Evolutionary conservation across 2,329 filamentous ascomycete genomes (phyloP), one percentile per base, ranked within the genome.

Genomic region (Mariannaea elegans): DNA sequence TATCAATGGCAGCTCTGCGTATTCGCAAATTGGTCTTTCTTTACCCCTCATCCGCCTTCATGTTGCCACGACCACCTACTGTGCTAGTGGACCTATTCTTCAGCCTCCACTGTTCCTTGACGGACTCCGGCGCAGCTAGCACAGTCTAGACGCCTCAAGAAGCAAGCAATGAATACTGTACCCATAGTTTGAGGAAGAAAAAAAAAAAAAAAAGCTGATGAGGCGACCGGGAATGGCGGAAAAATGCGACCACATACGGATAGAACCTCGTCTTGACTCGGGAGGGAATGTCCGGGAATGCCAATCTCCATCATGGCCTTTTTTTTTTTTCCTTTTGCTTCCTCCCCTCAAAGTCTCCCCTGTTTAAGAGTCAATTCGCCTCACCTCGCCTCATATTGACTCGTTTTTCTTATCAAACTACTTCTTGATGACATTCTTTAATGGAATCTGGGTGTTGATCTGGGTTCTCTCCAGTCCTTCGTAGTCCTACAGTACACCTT

Each of bases 41-140:
- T 29, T 49, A 38, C 58, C 58, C 52, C 48, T 57, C 48, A 56
- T 50, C 46, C 54, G 54, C 51, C n/a, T 42, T 42, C 65, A 54
- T 64, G 64, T 71, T 71, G 64, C 64, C 65, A 68, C 63, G 61
- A 62, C 13, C 62, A 64, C 53, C 42, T 65, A 57, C 62, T 70
- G 67, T 8, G 13, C 32, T 10, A 36, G 32, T 65, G 61, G 69
- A 61, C 64, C 24, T 29, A 5, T 24, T 21, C 21, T 13, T 51
- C 18, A 39, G 39, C 41, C 38, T 44, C 46, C 45, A 56, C 44
- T 34, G 46, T 41, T 51, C 56, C 51, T 57, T 54, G 61, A 64
- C 64, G 44, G 60, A 64, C 54, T 67, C 65, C 66, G 66, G 68
- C 55, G 55, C 48, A 62, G 61, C 67, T 69, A 66, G 59, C 45